Conservation (phyloP, 129 eudicot species). For the Artemisia tridentata region DNA sequence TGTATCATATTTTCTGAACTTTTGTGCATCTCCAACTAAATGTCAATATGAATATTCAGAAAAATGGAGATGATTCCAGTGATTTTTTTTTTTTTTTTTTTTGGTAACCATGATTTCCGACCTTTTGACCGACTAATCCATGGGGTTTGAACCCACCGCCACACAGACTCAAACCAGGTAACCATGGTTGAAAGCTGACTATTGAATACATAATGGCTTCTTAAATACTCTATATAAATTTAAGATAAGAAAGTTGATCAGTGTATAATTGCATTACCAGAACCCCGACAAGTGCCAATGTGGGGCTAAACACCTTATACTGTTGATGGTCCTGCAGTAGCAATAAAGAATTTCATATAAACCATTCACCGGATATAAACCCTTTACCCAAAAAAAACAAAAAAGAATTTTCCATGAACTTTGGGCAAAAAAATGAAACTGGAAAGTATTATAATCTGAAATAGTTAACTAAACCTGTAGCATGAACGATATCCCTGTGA, state of each 20-base stretch:
- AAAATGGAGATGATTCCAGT: too few relatives aligned
- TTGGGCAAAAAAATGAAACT: background rate
- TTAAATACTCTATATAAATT: background rate
- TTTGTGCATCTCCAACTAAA: too few relatives aligned
- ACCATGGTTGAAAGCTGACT: too few relatives aligned
- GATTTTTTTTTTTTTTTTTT: too few relatives aligned
- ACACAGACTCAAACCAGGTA: too few relatives aligned
- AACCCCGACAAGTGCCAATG: conserved; percentile 71
- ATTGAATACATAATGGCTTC: background rate
- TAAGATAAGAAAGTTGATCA: background rate
- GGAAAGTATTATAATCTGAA: background rate
- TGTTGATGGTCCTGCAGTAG: conserved; percentile 51
- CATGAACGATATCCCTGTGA: conserved; percentile 66
- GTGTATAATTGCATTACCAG: conserved; percentile 52
- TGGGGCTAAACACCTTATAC: conserved; percentile 54
- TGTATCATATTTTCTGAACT: too few relatives aligned
- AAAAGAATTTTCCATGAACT: background rate
- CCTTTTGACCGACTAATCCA: too few relatives aligned
- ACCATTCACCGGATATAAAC: background rate
- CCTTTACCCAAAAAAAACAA: too few relatives aligned
- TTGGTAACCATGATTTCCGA: too few relatives aligned
- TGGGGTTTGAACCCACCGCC: too few relatives aligned
- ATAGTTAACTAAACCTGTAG: conserved; percentile 53
- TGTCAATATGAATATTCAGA: too few relatives aligned
- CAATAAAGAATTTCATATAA: background rate